These are phyloP conservation scores for Samsoniella hepiali DNA, from an alignment of 2,329 filamentous ascomycete genomes.

Conservation along the genomic window DNA sequence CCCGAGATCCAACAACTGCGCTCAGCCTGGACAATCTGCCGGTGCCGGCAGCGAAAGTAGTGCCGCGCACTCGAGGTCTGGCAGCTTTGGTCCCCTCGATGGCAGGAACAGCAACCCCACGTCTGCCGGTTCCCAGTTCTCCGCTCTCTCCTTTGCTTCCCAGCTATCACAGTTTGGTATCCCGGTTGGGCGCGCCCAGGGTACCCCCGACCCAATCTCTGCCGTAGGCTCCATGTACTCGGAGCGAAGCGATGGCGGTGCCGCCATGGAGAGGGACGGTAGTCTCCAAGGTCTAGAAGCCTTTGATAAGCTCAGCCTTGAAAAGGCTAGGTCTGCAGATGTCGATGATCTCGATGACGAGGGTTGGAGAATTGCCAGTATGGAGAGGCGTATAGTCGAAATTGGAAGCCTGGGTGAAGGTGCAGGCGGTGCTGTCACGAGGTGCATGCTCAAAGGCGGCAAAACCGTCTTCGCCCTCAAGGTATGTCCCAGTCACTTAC, in stretches of 20 bases:
- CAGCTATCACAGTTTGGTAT: constrained; percentile 67
- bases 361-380: constrained; percentile 89
- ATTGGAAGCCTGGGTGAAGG: constrained; percentile 89
- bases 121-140: constrained; percentile 84
- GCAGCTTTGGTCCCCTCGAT: constrained; percentile 76
- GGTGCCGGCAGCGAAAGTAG: constrained; percentile 78
- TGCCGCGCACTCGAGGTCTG: constrained; percentile 73
- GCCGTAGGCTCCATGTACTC: constrained; percentile 84
- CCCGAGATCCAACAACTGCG: constrained; percentile 48
- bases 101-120: constrained; percentile 76
- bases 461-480: constrained; percentile 96
- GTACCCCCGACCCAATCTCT: constrained; percentile 80
- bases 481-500: constrained; percentile 49
- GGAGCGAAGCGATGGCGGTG: constrained; percentile 71
- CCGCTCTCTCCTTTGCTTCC: constrained; percentile 74
- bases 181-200: constrained; percentile 59
- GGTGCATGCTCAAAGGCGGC: constrained; percentile 82
- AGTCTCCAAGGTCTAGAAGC: constrained; percentile 74
- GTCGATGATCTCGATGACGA: constrained; percentile 94
- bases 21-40: constrained; percentile 60
- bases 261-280: constrained; percentile 76
- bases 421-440: constrained; percentile 91
- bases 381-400: constrained; percentile 83
- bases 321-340: constrained; percentile 79
- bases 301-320: constrained; percentile 76